Evolutionary conservation across 2,329 filamentous ascomycete species (phyloP), one percentile per base, ranked within the genome.

Genomic region (Fusarium graminum): DNA sequence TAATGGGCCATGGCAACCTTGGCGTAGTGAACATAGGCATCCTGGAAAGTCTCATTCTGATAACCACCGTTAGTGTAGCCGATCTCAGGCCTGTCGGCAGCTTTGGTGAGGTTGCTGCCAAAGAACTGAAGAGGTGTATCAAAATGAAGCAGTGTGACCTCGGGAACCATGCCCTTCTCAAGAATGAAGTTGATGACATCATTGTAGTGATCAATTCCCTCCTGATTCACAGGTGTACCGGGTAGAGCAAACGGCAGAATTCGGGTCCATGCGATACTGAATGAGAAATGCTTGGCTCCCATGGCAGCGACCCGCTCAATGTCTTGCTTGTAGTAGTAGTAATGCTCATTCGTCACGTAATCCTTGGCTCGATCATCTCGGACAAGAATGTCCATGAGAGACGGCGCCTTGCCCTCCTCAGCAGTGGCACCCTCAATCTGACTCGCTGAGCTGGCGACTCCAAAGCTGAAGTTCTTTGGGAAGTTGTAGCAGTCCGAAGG

Each of bases 281-380:
- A 86, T 4, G 82, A 81, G 70, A 84, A 85, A 46, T 84, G 81
- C 42, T 79, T 79, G 10, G 84, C 78, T 0, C 84, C 84, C 72
- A 86, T 79, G 4, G 81, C 77, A 1, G 83, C 83, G 10, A 86
- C 76, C 0, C 83, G 79, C 57, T 82, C 83, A 41, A 86, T 85
- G 40, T 86, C 82, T 72, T 86, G 84, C 71, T 85, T 86, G 67
- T 86, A 86, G 9, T 84, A 73, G 60, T 84, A 86, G 69, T 86
- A 86, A 54, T 85, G 80, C 73, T 84, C 82, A 40, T 81, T 83
- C 4, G 80, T 80, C 34, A 78, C 74, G 52, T 79, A 77, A 28
- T 72, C 59, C 41, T 79, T 77, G 6, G 61, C 51, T 3, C 70
- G 46, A 7, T 67, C 65, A 29, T 72, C 66, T 6, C 47, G 57